These are phyloP conservation scores for Pistacia integerrima DNA, from an alignment of 345 rosid species.

Conservation along the genomic window DNA sequence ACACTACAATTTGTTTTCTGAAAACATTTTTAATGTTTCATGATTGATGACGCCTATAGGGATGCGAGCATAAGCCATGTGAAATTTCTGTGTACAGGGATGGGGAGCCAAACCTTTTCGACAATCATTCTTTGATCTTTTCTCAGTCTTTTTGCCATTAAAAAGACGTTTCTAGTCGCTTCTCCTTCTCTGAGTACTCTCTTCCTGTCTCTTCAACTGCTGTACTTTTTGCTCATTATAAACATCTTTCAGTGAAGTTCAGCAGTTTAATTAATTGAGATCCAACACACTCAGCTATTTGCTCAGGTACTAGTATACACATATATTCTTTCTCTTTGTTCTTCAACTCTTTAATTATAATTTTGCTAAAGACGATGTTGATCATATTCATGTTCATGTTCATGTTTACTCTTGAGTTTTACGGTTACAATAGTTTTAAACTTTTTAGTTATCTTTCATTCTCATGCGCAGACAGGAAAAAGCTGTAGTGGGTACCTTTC, in stretches of 20 bases:
- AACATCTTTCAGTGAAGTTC: neutral
- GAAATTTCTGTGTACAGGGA: conserved; percentile 29
- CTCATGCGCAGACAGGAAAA: neutral
- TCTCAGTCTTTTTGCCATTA: conserved; percentile 13
- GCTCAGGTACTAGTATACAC: conserved; percentile 1
- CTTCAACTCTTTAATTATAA: neutral
- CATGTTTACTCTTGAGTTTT: too few species aligned
- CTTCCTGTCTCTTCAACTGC: neutral
- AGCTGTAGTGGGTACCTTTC: neutral
- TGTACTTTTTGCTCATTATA: neutral
- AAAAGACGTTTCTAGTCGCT: conserved; percentile 18
- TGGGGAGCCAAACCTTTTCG: conserved; percentile 30
- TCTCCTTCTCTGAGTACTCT: neutral
- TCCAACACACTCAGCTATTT: neutral
- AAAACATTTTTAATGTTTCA: conserved; percentile 14
- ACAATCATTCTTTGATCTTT: conserved; percentile 24
- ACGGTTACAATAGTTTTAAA: too few species aligned
- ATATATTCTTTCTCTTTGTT: neutral
- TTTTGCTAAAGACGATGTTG: neutral
- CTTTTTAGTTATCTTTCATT: neutral
- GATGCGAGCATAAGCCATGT: conserved; percentile 36
- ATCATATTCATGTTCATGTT: too few species aligned
- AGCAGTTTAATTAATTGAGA: neutral
- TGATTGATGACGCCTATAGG: conserved; percentile 25
- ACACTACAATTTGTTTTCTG: neutral